These are phyloP conservation scores for Prosopis cineraria DNA, from an alignment of 306 rosid genomes.

Conservation along the genomic window DNA sequence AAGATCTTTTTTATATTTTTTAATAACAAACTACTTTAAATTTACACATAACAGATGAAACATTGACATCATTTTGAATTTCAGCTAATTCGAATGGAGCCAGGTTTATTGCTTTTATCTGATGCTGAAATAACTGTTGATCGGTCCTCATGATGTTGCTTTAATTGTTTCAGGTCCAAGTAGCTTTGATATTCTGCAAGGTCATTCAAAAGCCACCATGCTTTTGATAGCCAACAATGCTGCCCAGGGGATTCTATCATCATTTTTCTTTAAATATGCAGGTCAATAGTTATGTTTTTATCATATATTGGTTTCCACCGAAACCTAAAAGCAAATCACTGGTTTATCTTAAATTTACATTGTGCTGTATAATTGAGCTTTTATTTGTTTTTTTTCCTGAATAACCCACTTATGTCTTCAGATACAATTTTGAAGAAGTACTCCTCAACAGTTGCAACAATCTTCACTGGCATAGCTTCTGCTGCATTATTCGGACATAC, in stretches of 20 bases:
- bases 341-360: slow-evolving; percentile 9
- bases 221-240: slow-evolving; percentile 93
- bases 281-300: slow-evolving; percentile 46
- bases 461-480: slow-evolving; percentile 97
- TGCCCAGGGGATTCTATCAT: slow-evolving; percentile 96
- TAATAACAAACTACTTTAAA: not conserved
- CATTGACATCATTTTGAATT: not conserved
- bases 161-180: slow-evolving; percentile 72
- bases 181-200: slow-evolving; percentile 90
- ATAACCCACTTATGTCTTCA: slow-evolving; percentile 44
- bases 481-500: slow-evolving; percentile 92
- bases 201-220: slow-evolving; percentile 96
- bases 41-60: not conserved
- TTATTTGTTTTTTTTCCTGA: slow-evolving; percentile 4
- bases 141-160: slow-evolving; percentile 10
- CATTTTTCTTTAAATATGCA: slow-evolving; percentile 99
- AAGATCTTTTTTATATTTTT: not conserved
- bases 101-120: slow-evolving; percentile 3
- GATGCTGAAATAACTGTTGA: slow-evolving; percentile 25
- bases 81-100: not conserved
- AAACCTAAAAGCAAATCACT: slow-evolving; percentile 1
- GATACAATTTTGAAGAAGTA: slow-evolving; percentile 98
- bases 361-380: slow-evolving; percentile 16
- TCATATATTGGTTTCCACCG: not conserved
- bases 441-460: slow-evolving; percentile 97